Evolutionary conservation across 1,284 basidiomycete genomes (phyloP).

Genomic region (Malassezia furfur): DNA sequence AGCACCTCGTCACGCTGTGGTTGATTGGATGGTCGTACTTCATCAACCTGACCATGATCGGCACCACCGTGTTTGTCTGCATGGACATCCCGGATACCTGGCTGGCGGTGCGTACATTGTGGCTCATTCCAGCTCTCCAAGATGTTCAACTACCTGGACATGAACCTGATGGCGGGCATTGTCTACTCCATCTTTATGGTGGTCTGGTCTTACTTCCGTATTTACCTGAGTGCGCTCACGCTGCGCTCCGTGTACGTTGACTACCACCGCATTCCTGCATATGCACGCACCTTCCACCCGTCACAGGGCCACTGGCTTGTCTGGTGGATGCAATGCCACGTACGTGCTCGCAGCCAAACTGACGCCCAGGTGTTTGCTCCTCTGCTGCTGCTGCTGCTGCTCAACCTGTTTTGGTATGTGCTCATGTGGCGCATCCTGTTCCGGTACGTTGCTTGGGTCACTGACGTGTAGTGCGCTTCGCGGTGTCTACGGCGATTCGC

Average conservation of each 20-base stretch:
- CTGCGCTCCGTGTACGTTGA: conserved; percentile 78
- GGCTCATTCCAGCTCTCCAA: conserved; percentile 39
- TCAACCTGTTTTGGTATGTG: conserved; percentile 45
- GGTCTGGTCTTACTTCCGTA: conserved; percentile 68
- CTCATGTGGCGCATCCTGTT: conserved; percentile 44
- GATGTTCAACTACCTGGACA: conserved; percentile 42
- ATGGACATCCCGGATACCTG: conserved; percentile 93
- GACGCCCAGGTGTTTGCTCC: conserved; percentile 34
- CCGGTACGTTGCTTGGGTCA: conserved; percentile 13
- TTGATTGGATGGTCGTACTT: conserved; percentile 62
- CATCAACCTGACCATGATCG: conserved; percentile 64
- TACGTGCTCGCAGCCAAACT: neutral
- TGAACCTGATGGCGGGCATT: conserved; percentile 28
- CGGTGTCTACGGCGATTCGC: conserved; percentile 29
- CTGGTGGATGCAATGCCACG: conserved; percentile 42
- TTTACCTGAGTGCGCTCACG: conserved; percentile 79
- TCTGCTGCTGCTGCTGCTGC: conserved; percentile 38
- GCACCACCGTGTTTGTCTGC: conserved; percentile 83
- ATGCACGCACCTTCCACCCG: conserved; percentile 36
- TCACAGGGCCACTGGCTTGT: conserved; percentile 42
- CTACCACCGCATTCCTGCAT: conserved; percentile 61
- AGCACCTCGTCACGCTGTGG: conserved; percentile 87
- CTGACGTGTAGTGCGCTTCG: conserved; percentile 20
- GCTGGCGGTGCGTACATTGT: conserved; percentile 50
- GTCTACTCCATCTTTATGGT: conserved; percentile 40